phyloP scores from a whole-genome alignment of 768 basidiomycete species.

The Podaxis sp. region DNA sequence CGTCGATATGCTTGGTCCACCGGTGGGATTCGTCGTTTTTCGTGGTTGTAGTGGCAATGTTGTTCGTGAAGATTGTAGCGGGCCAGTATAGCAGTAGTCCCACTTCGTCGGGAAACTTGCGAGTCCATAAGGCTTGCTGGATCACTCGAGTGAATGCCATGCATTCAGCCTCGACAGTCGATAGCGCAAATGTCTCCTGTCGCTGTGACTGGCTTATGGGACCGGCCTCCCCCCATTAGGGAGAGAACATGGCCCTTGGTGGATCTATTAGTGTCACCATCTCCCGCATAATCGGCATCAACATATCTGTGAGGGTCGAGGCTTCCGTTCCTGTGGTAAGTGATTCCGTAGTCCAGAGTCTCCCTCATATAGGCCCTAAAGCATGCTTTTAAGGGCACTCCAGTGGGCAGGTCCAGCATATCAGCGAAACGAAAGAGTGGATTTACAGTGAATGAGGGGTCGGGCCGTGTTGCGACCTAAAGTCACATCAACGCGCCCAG shows the following conservation, averaged over 20 bases:
- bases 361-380: conserved; percentile 13
- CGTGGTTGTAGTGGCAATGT: no score
- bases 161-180: no score
- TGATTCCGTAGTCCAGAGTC: conserved; percentile 10
- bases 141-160: no score
- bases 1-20: no score
- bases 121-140: no score
- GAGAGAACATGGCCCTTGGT: conserved; percentile 30
- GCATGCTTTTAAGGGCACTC: conserved; percentile 31
- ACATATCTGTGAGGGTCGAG: conserved; percentile 18
- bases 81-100: no score
- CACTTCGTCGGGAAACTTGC: no score
- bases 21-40: no score
- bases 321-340: no score
- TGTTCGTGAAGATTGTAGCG: no score
- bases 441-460: conserved; percentile 24
- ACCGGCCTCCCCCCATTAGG: conserved; percentile 25
- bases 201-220: conserved; percentile 29
- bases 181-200: conserved; percentile 20
- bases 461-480: no score
- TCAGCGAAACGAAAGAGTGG: conserved; percentile 17
- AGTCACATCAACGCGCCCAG: no score
- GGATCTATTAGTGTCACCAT: conserved; percentile 21
- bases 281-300: conserved; percentile 21
- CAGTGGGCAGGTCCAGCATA: conserved; percentile 25